Conservation (phyloP, 768 basidiomycete species). For the Auricularia sp. region DNA sequence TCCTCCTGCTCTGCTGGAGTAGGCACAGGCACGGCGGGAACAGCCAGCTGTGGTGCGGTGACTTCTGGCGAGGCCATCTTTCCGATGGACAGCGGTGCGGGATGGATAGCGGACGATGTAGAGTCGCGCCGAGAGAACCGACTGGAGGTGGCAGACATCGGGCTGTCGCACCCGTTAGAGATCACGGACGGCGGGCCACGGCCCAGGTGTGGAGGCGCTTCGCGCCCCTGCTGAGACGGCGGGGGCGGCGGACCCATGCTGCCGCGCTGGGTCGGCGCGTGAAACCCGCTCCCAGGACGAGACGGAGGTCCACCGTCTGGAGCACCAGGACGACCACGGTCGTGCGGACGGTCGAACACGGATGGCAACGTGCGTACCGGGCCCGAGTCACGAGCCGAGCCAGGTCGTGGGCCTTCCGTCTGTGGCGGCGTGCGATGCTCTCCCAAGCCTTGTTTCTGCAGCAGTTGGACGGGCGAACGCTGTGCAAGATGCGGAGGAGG, state of each 20-base stretch:
- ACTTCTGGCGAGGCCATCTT: neutral
- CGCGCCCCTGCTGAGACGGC: neutral
- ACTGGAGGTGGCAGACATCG: neutral
- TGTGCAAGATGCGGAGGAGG: neutral
- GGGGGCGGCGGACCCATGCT: conserved; percentile 2
- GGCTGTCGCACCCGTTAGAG: neutral
- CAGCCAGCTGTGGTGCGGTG: conserved; percentile 37
- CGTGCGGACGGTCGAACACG: neutral
- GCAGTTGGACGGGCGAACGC: neutral
- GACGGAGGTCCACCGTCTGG: neutral
- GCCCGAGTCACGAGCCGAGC: no score
- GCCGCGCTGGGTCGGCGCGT: neutral
- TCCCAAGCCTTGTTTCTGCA: neutral
- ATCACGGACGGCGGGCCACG: neutral
- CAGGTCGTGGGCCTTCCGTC: neutral
- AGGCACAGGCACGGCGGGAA: conserved; percentile 14
- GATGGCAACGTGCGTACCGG: neutral
- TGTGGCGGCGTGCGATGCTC: neutral
- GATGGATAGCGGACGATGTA: neutral
- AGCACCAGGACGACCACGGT: neutral
- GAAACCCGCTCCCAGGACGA: neutral
- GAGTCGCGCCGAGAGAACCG: neutral
- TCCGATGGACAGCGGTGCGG: neutral
- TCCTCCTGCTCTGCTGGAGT: conserved; percentile 15
- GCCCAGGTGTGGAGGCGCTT: neutral